phyloP scores from a whole-genome alignment of 106 monocot species.

The Acorus gramineus region DNA sequence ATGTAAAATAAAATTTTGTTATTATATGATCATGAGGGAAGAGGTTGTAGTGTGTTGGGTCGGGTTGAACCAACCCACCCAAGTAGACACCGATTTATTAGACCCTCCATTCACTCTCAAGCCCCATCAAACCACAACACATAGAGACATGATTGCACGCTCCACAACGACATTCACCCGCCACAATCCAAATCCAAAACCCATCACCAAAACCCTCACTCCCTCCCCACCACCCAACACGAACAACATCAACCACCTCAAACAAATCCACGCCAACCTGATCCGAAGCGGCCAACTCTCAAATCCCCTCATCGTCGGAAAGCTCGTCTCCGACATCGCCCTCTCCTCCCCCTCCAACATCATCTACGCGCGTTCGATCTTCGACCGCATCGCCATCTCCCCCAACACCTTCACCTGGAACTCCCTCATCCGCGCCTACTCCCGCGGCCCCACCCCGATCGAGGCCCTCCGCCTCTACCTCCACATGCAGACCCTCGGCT shows the following conservation, averaged over 20 bases:
- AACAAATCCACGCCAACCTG: constrained; percentile 28
- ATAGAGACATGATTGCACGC: too few relatives aligned
- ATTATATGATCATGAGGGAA: too few relatives aligned
- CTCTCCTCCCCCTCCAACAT: constrained; percentile 10
- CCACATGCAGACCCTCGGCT: constrained; percentile 22
- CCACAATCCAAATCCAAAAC: constrained; percentile 1
- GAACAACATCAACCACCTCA: constrained; percentile 10
- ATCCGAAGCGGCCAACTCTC: constrained; percentile 21
- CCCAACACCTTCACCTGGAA: constrained; percentile 24
- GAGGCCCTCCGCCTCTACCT: constrained; percentile 23
- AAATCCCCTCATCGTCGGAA: constrained; percentile 19
- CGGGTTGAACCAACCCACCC: too few relatives aligned
- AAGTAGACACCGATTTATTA: too few relatives aligned
- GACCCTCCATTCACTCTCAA: too few relatives aligned
- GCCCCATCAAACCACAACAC: too few relatives aligned
- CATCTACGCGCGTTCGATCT: constrained; percentile 10
- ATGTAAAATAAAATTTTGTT: too few relatives aligned
- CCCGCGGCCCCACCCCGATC: constrained; percentile 24
- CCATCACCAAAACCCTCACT: neutral
- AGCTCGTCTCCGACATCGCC: constrained; percentile 23
- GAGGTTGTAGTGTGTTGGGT: too few relatives aligned
- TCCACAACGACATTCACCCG: neutral
- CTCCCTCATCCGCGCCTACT: constrained; percentile 27
- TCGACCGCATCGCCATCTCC: constrained; percentile 8
- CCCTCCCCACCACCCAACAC: neutral